Conservation (phyloP, 176 grass and related monocot species). For the Dactylis glomerata region DNA sequence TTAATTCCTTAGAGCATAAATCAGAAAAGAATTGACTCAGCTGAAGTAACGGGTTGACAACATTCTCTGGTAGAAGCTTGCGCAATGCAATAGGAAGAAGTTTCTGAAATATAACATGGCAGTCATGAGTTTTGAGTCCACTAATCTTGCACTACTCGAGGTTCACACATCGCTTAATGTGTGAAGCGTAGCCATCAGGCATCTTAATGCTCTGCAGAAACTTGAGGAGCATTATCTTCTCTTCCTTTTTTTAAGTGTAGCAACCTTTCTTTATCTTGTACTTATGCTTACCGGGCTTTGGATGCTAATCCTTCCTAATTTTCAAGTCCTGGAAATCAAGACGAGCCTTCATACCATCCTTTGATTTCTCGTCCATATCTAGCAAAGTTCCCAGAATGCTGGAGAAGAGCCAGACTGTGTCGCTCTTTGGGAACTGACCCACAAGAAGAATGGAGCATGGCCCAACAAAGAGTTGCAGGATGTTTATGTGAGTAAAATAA, state of each 20-base stretch:
- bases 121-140: too few species aligned
- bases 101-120: not conserved
- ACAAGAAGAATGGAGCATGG: too few species aligned
- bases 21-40: not conserved
- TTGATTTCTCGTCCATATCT: not conserved
- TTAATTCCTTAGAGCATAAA: not conserved
- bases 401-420: too few species aligned
- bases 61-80: not conserved
- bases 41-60: not conserved
- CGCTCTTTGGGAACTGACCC: too few species aligned
- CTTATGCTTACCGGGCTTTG: not conserved
- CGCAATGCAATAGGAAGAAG: not conserved
- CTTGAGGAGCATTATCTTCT: constrained; percentile 16
- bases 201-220: constrained; percentile 12
- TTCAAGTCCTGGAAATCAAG: not conserved
- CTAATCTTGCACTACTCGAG: too few species aligned
- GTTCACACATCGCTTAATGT: too few species aligned
- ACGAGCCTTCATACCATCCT: not conserved
- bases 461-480: too few species aligned
- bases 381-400: constrained; percentile 16
- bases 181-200: too few species aligned
- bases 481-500: too few species aligned
- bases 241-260: not conserved
- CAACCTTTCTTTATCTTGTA: not conserved
- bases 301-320: not conserved